Conservation (phyloP, 2,329 filamentous ascomycete genomes). For the Plenodomus tracheiphilus region DNA sequence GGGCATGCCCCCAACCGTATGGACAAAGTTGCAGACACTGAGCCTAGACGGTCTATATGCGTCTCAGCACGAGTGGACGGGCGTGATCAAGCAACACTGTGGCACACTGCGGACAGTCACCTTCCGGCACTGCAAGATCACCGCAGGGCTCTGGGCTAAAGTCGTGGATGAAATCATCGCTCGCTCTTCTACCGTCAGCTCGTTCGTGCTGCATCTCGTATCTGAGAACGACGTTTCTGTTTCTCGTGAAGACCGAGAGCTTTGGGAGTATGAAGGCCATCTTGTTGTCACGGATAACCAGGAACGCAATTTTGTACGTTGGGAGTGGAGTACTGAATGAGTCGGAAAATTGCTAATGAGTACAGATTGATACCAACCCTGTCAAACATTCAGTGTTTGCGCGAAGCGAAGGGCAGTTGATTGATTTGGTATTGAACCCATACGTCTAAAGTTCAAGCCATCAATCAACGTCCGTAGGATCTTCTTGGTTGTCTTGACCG, state of each 20-base stretch:
- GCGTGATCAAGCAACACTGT: slow-evolving; percentile 24
- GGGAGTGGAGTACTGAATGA: background rate
- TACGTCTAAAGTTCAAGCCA: too few relatives aligned
- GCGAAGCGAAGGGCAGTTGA: too few relatives aligned
- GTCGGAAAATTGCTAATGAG: background rate
- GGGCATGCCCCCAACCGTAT: slow-evolving; percentile 22
- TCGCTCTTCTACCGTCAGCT: slow-evolving; percentile 13
- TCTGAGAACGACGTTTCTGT: slow-evolving; percentile 13
- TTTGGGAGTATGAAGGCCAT: slow-evolving; percentile 16
- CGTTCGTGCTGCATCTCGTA: slow-evolving; percentile 24
- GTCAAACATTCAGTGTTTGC: slow-evolving; percentile 4
- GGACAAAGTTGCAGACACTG: slow-evolving; percentile 26
- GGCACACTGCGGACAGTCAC: slow-evolving; percentile 17
- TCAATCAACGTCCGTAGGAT: too few relatives aligned
- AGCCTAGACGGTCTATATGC: slow-evolving; percentile 25
- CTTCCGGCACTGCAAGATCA: slow-evolving; percentile 19
- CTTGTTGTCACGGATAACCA: slow-evolving; percentile 6
- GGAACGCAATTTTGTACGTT: slow-evolving; percentile 20
- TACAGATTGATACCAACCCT: slow-evolving; percentile 7
- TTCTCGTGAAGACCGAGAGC: background rate
- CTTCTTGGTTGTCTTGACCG: too few relatives aligned
- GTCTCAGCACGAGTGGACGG: slow-evolving; percentile 15
- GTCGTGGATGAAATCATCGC: slow-evolving; percentile 29
- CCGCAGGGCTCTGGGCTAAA: slow-evolving; percentile 26
- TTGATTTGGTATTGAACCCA: too few relatives aligned